Evolutionary conservation across 192 early-diverging fungal species (phyloP).

Genomic region (Lobosporangium transversale): DNA sequence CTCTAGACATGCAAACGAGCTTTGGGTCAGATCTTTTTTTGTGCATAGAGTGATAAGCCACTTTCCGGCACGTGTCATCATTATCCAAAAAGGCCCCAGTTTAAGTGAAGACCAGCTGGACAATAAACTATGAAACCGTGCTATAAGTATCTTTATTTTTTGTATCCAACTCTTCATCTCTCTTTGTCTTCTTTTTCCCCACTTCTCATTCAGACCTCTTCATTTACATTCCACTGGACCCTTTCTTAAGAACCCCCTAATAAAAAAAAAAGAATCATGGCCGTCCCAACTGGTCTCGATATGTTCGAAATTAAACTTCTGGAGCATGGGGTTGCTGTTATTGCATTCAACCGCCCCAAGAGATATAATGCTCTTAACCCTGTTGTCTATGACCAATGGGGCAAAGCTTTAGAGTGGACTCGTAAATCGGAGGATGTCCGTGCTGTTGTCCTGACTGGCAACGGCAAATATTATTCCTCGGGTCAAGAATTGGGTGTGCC

Average conservation of each 20-base stretch:
- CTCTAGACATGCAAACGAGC: no score
- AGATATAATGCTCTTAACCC: slow-evolving; percentile 67
- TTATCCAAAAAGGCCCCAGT: no score
- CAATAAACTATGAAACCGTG: no score
- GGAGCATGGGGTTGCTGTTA: slow-evolving; percentile 67
- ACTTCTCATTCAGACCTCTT: background rate
- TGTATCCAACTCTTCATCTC: no score
- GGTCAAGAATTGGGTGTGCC: slow-evolving; percentile 68
- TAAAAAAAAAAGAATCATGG: no score
- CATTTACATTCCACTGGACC: no score
- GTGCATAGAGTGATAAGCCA: no score
- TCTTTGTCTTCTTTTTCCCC: background rate
- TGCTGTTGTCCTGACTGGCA: slow-evolving; percentile 70
- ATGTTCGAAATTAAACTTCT: slow-evolving; percentile 56
- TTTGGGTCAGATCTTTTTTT: no score
- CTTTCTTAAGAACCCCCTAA: no score
- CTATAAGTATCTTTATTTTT: no score
- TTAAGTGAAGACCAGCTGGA: no score
- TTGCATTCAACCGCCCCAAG: slow-evolving; percentile 71
- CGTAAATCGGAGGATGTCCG: slow-evolving; percentile 57
- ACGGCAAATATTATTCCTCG: slow-evolving; percentile 70
- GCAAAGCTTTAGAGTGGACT: slow-evolving; percentile 66
- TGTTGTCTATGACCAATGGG: slow-evolving; percentile 70
- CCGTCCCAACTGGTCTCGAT: slow-evolving; percentile 53
- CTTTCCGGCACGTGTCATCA: no score